phyloP scores from a whole-genome alignment of 768 basidiomycete genomes.

The Rhodocollybia butyracea region DNA sequence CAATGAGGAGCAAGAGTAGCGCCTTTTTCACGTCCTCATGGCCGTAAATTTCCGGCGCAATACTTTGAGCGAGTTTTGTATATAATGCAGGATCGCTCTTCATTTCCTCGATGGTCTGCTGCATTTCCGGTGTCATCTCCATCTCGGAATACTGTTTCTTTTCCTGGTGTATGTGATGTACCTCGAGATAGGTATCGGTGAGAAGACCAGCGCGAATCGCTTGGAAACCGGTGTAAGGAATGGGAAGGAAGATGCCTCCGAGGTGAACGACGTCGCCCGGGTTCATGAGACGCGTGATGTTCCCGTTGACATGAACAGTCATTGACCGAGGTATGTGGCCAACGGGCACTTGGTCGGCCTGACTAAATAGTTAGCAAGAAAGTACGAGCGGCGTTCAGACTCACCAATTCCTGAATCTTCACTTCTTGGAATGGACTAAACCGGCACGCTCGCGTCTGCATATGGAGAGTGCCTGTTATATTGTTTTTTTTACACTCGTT shows the following conservation, averaged over 20 bases:
- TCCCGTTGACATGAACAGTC: slow-evolving; percentile 93
- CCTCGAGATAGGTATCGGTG: slow-evolving; percentile 96
- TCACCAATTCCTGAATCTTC: slow-evolving; percentile 97
- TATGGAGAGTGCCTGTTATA: slow-evolving; percentile 87
- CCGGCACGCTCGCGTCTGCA: slow-evolving; percentile 97
- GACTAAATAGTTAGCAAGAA: slow-evolving; percentile 7
- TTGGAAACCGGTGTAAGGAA: slow-evolving; percentile 96
- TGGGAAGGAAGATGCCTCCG: slow-evolving; percentile 95
- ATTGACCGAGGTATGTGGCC: slow-evolving; percentile 98
- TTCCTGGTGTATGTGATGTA: slow-evolving; percentile 85
- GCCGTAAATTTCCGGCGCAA: slow-evolving; percentile 98
- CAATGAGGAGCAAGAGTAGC: slow-evolving; percentile 85
- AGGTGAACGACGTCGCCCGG: slow-evolving; percentile 96
- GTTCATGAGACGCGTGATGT: slow-evolving; percentile 84
- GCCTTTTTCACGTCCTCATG: slow-evolving; percentile 98
- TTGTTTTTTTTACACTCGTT: slow-evolving; percentile 84
- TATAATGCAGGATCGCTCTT: slow-evolving; percentile 79
- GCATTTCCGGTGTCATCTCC: slow-evolving; percentile 86
- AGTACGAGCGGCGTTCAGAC: slow-evolving; percentile 10
- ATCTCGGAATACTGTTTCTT: slow-evolving; percentile 97
- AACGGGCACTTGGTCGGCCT: slow-evolving; percentile 99
- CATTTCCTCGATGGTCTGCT: slow-evolving; percentile 63
- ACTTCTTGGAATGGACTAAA: slow-evolving; percentile 99
- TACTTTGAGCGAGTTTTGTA: slow-evolving; percentile 83
- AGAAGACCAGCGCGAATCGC: slow-evolving; percentile 94